Conservation (phyloP, 1,284 basidiomycete species). For the Heliocybe sulcata region DNA sequence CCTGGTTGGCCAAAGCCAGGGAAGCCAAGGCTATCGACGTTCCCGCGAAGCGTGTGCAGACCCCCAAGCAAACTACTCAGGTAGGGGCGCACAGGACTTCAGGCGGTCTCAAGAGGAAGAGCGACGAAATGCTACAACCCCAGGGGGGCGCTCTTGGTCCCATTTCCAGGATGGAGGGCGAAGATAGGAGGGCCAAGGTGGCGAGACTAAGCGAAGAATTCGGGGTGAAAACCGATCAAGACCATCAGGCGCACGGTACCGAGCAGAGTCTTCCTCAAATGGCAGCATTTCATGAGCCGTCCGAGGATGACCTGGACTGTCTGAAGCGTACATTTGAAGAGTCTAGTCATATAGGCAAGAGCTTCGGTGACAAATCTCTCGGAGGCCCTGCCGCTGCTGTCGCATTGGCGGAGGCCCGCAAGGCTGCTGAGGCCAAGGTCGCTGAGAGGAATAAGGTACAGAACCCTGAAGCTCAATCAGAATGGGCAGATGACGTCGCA, state of each 20-base stretch:
- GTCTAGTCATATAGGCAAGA: slow-evolving; percentile 54
- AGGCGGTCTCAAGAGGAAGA: slow-evolving; percentile 54
- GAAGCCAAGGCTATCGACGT: slow-evolving; percentile 67
- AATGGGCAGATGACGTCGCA: slow-evolving; percentile 15
- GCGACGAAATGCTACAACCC: slow-evolving; percentile 40
- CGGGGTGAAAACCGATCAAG: neutral
- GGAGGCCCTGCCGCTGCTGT: slow-evolving; percentile 45
- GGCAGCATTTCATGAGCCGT: neutral
- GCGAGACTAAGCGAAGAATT: slow-evolving; percentile 31
- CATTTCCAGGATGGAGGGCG: slow-evolving; percentile 7
- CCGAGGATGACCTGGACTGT: slow-evolving; percentile 38
- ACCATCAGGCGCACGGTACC: neutral
- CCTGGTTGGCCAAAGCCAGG: slow-evolving; percentile 70
- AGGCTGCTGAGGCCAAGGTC: slow-evolving; percentile 63
- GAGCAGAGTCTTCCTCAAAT: neutral
- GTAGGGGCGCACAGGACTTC: neutral
- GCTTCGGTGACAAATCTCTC: slow-evolving; percentile 48
- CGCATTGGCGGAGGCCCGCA: slow-evolving; percentile 62
- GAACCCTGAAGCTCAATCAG: neutral
- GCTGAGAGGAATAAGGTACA: slow-evolving; percentile 47
- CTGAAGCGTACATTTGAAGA: slow-evolving; percentile 65
- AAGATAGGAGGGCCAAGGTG: slow-evolving; percentile 40
- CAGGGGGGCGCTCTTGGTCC: slow-evolving; percentile 2
- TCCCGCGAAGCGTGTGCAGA: slow-evolving; percentile 32
- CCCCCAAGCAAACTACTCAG: slow-evolving; percentile 3